phyloP scores from a whole-genome alignment of 2,329 filamentous ascomycete species.

The Helicocarpus griseus region DNA sequence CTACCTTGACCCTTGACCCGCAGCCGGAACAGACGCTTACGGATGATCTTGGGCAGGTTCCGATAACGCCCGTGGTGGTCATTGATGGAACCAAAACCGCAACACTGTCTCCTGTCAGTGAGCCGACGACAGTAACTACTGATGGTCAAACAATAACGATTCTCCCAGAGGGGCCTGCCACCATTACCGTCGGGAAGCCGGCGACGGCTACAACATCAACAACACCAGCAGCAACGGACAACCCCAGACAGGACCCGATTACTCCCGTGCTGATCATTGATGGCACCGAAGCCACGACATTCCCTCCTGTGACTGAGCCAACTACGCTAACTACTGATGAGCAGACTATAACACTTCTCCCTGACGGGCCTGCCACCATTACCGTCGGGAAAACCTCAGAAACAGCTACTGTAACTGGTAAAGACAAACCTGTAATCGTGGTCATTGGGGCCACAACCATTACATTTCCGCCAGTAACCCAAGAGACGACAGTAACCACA shows the following conservation, averaged over 20 bases:
- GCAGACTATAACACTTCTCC: not conserved
- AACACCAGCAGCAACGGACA: not conserved
- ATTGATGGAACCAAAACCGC: not conserved
- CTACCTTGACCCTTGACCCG: not conserved
- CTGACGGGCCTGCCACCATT: conserved; percentile 4
- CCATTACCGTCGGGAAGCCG: not conserved
- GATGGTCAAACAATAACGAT: not conserved
- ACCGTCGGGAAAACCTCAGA: not conserved
- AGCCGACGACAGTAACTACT: not conserved
- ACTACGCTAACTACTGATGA: conserved; percentile 5
- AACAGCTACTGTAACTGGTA: not conserved
- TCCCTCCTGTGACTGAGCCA: not conserved
- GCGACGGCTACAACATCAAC: not conserved
- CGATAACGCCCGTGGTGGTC: not conserved
- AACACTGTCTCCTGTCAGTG: not conserved
- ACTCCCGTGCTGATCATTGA: not conserved
- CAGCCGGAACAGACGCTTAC: not conserved
- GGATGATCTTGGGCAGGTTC: not conserved
- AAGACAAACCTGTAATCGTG: conserved; percentile 4
- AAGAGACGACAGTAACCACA: conserved; percentile 4
- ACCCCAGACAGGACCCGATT: not conserved
- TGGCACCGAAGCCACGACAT: conserved; percentile 1
- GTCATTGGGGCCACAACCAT: conserved; percentile 3
- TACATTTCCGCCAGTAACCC: conserved; percentile 3
- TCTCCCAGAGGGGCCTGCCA: not conserved